Evolutionary conservation across 129 eudicot genomes (phyloP).

Genomic region (Artemisia argyi): DNA sequence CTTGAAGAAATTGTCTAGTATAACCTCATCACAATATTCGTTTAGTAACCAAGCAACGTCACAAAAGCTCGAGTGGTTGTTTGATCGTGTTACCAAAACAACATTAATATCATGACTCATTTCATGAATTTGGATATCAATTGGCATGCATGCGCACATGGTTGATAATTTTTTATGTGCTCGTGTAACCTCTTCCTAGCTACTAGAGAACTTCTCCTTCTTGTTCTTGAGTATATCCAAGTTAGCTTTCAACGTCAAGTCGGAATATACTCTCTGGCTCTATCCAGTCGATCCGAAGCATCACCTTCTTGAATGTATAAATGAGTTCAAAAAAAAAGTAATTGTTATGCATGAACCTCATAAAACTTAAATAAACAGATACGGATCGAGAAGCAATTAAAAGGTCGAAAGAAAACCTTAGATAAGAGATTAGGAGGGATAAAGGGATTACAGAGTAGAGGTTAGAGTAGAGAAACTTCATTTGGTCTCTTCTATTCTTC

Average conservation of each 20-base stretch:
- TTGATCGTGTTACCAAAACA: slow-evolving; percentile 36
- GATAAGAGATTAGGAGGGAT: slow-evolving; percentile 9
- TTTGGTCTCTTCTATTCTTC: slow-evolving; percentile 56
- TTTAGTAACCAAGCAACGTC: slow-evolving; percentile 31
- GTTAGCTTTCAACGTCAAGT: slow-evolving; percentile 22
- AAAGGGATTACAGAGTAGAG: slow-evolving; percentile 38
- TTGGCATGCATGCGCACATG: background rate
- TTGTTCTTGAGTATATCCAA: slow-evolving; percentile 39
- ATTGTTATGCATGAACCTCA: too few species aligned
- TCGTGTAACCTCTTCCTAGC: slow-evolving; percentile 17
- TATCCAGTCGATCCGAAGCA: slow-evolving; percentile 52
- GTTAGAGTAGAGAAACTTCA: slow-evolving; percentile 54
- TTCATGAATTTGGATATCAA: slow-evolving; percentile 41
- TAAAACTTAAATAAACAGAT: too few species aligned
- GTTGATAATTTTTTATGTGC: background rate
- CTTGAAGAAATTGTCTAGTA: slow-evolving; percentile 38
- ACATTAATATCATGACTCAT: slow-evolving; percentile 42
- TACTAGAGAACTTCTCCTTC: slow-evolving; percentile 28
- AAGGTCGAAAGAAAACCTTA: background rate
- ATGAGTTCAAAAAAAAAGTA: too few species aligned
- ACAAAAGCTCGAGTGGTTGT: slow-evolving; percentile 33
- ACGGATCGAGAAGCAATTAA: too few species aligned
- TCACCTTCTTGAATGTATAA: slow-evolving; percentile 25
- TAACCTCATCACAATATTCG: slow-evolving; percentile 43
- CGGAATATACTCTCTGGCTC: slow-evolving; percentile 50